Evolutionary conservation across 257 asterid species (phyloP), one percentile per base, ranked within the genome.

Genomic region (Coffea eugenioides): DNA sequence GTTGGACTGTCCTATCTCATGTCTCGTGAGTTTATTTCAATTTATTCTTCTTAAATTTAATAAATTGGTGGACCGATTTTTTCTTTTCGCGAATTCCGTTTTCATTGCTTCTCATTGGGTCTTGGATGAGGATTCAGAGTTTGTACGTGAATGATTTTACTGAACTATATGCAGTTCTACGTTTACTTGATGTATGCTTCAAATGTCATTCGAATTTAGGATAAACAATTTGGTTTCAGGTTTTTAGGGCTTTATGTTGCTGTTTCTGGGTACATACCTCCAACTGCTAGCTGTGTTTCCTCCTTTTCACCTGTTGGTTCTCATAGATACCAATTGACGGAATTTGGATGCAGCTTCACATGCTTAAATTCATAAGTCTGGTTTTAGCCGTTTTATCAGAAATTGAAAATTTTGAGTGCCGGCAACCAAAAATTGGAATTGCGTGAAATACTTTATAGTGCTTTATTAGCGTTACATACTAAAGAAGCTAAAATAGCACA

Each of bases 1-100:
- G 83, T 84, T 81, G 91, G 91, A 75, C 84, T 88, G 49, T 88
- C 91, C 57, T 88, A 88, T 79, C 85, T 88, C 52, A 88, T 86
- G 91, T 88, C 91, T 45, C 45, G 91, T 88, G 80, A 88, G 91
- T 74, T 74, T 25, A 15, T 23, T 57, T 49, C 49, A 57, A 5
- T 46, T 49, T 15, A 10, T 12, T 20, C 43, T 27, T n/a, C 14
- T 10, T 73, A 51, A 9, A 23, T n/a, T 76, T 46, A 23, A 5
- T 46, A 23, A 5, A 3, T 57, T 57, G 23, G 0, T 14, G 0
- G 23, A 54, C 23, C 23, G 0, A 46, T 11, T 51, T n/a, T 73
- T 31, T 59, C 25, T 18, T 48, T 66, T 61, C 6, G 45, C 34
- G n/a, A 71, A 20, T 74, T 67, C 43, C 64, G 20, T 46, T 23